Evolutionary conservation across 495 filamentous ascomycete species (phyloP).

Genomic region (Cryomyces antarcticus): DNA sequence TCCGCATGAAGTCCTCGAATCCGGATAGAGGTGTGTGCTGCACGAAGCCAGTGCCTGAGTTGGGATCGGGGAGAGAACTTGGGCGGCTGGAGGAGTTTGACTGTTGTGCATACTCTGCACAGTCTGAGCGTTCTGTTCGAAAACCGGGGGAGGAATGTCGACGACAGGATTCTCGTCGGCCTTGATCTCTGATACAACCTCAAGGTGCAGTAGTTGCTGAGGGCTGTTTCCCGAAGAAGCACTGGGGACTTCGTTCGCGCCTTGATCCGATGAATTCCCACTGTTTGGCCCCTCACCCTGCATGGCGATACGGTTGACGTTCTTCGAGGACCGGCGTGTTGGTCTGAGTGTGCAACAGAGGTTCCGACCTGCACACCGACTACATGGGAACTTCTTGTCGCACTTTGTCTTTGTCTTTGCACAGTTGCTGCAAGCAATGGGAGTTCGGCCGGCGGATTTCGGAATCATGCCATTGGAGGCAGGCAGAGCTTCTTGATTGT

Average conservation of each 20-base stretch:
- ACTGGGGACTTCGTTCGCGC: background rate
- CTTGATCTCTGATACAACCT: background rate
- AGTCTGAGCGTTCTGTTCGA: conserved; percentile 4
- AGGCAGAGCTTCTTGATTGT: conserved; percentile 20
- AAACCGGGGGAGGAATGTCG: conserved; percentile 8
- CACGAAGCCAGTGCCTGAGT: conserved; percentile 13
- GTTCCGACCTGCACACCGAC: conserved; percentile 35
- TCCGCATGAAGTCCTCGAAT: conserved; percentile 14
- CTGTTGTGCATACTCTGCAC: conserved; percentile 12
- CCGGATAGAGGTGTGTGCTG: conserved; percentile 16
- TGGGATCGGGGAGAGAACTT: conserved; percentile 13
- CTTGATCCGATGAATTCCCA: conserved; percentile 10
- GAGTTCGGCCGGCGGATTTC: conserved; percentile 21
- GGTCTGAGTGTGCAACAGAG: conserved; percentile 33
- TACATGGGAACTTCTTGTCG: conserved; percentile 43
- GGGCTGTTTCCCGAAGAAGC: conserved; percentile 2
- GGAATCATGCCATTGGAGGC: conserved; percentile 20
- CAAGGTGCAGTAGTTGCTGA: conserved; percentile 7
- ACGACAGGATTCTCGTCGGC: conserved; percentile 1
- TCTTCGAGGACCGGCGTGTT: conserved; percentile 34
- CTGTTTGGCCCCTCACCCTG: conserved; percentile 6
- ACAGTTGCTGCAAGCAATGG: conserved; percentile 24
- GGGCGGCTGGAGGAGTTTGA: conserved; percentile 2
- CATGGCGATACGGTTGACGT: conserved; percentile 9
- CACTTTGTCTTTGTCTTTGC: conserved; percentile 36